A percentile compares a stretch with the other conserved stretches of the same genome.
These are phyloP conservation scores for Pythium aphanidermatum DNA, from an alignment of 352 stramenopile species.

Conservation along the genomic window DNA sequence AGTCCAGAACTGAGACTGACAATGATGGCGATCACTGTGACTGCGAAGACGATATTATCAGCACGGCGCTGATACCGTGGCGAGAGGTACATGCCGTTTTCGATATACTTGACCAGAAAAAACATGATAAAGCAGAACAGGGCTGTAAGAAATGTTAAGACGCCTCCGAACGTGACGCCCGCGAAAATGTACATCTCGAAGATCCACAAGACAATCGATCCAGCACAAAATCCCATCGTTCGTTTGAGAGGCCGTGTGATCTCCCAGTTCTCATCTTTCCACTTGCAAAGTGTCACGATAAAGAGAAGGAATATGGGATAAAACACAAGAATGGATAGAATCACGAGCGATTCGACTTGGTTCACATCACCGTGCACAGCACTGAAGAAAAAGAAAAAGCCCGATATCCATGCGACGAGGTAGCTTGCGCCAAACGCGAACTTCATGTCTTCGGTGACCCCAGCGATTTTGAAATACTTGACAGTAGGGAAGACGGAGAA, in stretches of 20 bases:
- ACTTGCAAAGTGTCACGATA: conserved; percentile 64
- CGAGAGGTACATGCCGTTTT: conserved; percentile 79
- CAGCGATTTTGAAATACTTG: conserved; percentile 75
- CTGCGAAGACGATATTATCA: conserved; percentile 30
- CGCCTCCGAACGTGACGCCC: conserved; percentile 38
- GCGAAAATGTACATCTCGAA: conserved; percentile 77
- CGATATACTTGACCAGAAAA: conserved; percentile 78
- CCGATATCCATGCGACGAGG: conserved; percentile 58
- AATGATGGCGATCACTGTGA: conserved; percentile 33
- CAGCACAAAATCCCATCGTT: conserved; percentile 26
- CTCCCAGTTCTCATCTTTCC: conserved; percentile 67
- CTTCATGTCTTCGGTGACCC: conserved; percentile 51
- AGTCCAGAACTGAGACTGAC: conserved; percentile 41
- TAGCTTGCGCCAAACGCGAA: conserved; percentile 43
- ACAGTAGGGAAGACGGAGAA: conserved; percentile 68
- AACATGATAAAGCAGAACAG: conserved; percentile 71
- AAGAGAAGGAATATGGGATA: conserved; percentile 78
- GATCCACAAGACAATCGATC: conserved; percentile 51
- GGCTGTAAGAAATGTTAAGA: conserved; percentile 49
- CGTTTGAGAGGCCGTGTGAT: conserved; percentile 43
- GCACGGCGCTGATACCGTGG: conserved; percentile 50
- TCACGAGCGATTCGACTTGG: conserved; percentile 59
- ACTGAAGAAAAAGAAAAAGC: conserved; percentile 65
- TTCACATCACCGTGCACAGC: conserved; percentile 58
- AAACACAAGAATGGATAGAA: conserved; percentile 70